Evolutionary conservation across 176 grass and related monocot species (phyloP), one percentile per base, ranked within the genome.

Genomic region (Aegilops umbellulata): DNA sequence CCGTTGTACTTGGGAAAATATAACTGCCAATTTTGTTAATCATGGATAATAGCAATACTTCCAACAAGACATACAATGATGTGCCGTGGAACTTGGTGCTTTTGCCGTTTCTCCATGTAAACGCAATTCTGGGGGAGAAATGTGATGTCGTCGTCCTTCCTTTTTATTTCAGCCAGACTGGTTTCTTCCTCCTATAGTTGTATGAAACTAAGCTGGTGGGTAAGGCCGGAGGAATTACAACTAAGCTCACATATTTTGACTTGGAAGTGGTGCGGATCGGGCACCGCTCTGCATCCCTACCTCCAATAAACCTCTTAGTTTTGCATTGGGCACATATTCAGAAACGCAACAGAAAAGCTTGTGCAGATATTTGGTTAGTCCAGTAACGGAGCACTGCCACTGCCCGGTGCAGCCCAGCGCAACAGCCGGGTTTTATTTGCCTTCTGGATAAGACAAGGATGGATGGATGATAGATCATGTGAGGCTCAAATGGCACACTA

Each of bases 361-460:
- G 3, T 41, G 32, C 69, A 44, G 41, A 57, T 76, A 8, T 55
- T 29, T 34, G 78, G 35, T 68, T 22, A 57, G 26, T 51, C 41
- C 46, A 46, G 6, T 36, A 14, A 67, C 30, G 23, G 13, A 69
- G 62, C 41, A 16, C 15, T 70, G 64, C 12, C 6, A 51, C 24
- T 49, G 72, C 72, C 41, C n/a, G 32, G 34, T 62, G 82, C 41
- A 79, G 16, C 44, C 10, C 14, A 85, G 44, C 30, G 25, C 32
- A 31, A 26, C 39, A 23, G 12, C 26, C 26, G 70, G 63, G 31
- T 35, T 84, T 58, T 74, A 8, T 74, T 26, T 16, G 63, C 20
- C 27, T 49, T 86, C 3, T 77, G 83, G 88, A 86, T 90, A 86
- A 82, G 83, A 17, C 62, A 16, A 30, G 8, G 36, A 60, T 62